Evolutionary conservation across 2,329 filamentous ascomycete genomes (phyloP), one percentile per base, ranked within the genome.

Genomic region (Plenodomus lindquistii): DNA sequence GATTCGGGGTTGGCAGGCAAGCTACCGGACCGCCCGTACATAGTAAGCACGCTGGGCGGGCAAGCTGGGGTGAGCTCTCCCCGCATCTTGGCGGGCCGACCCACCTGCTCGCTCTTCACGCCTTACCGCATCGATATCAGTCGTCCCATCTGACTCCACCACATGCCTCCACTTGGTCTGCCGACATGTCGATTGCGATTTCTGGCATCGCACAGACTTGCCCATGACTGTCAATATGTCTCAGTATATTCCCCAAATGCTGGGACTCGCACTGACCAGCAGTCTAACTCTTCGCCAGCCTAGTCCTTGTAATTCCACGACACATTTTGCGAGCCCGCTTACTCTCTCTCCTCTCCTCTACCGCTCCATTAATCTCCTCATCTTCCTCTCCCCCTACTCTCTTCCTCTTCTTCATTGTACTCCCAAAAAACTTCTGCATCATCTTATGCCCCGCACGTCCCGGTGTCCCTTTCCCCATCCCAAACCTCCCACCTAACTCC

Each of bases 71-170:
- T 6, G 22, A 58, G 55, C 54, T 57, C 52, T 62, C 63, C 63
- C 63, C 64, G 63, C 64, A 65, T 52, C 54, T 53, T 46, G 51
- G 53, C 27, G 18, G 53, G 48, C 43, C 48, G 38, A 46, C 52
- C 53, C 49, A 51, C 11, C n/a, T n/a, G n/a, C n/a, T n/a, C n/a
- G n/a, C n/a, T n/a, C n/a, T n/a, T n/a, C n/a, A n/a, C 43, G 27
- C 36, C 31, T 40, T 42, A 34, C 29, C 31, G 10, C 51, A 54
- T 56, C 41, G 42, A 55, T 51, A 50, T 22, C 46, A 38, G 18
- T 40, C 44, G 22, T 31, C 40, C 11, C 22, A 24, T 24, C 22
- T 24, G 22, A 24, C 22, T 53, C 40, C 46, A 42, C 49, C 38
- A 41, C 27, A 10, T 10, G 22, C 22, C 27, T 13, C 27, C 27